Percentiles rank a stretch among this genome's conserved stretches.
These are phyloP conservation scores for Aspergillus egyptiacus DNA, from an alignment of 495 filamentous ascomycete species.

Conservation along the genomic window DNA sequence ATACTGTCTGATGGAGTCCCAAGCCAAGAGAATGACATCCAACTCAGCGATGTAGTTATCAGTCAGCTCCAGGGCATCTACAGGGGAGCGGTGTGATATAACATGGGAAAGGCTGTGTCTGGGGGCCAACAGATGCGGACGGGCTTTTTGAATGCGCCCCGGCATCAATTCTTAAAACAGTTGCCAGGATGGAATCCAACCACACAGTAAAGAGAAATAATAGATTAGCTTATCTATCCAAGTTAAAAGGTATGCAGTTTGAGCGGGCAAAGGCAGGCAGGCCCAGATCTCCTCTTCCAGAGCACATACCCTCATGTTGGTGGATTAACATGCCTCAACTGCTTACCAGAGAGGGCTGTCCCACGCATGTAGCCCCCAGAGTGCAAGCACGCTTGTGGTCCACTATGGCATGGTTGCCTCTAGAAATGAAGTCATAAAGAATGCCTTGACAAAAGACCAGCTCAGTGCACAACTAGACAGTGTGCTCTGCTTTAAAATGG, in stretches of 20 bases:
- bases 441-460: not conserved
- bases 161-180: not conserved
- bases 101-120: not conserved
- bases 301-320: not conserved
- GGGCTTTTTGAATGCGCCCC: not conserved
- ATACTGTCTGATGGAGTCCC: no score
- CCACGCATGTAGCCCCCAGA: not conserved
- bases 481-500: constrained; percentile 1
- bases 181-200: not conserved
- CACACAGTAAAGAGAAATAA: not conserved
- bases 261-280: not conserved
- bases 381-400: not conserved
- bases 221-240: not conserved
- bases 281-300: not conserved
- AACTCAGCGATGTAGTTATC: not conserved
- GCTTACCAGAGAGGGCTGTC: not conserved
- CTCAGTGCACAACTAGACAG: not conserved
- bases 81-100: not conserved
- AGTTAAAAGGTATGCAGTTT: not conserved
- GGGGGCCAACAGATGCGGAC: not conserved
- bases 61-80: not conserved
- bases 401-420: constrained; percentile 3
- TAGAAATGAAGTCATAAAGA: not conserved
- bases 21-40: no score
- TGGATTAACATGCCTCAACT: not conserved